Evolutionary conservation across 495 filamentous ascomycete species (phyloP), one percentile per base, ranked within the genome.

Genomic region (Acidiella bohemica): DNA sequence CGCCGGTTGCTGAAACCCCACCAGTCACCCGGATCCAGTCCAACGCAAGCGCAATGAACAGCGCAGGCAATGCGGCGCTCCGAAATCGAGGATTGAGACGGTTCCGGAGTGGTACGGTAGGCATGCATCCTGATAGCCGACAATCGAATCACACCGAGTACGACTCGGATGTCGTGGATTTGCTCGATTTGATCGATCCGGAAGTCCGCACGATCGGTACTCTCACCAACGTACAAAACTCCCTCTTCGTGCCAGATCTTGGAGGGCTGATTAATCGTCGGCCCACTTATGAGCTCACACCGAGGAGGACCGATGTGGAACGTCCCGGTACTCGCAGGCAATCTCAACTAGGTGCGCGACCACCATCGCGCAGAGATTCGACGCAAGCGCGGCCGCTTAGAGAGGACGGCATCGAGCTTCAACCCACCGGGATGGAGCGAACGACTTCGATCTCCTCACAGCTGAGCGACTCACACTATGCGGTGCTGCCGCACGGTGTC

Each of bases 271-370:
- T 85, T 13, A 85, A 85, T 47, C 70, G 81, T 18, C 65, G 70
- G 46, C 81, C 81, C 19, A 84, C 80, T 2, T 87, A 84, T 49
- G 73, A 68, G 21, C 65, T 85, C n/a, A 73, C 78, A 2, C 67
- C 67, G 14, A 59, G 59, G 0, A 61, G 62, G 3, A 42, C 21
- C 26, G 48, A 42, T n/a, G 27, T 44, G 10, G 46, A 44, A 25
- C 14, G 42, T 14, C 13, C 32, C 14, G 22, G 34, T 17, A 37
- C 32, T 20, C 13, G 33, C 8, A n/a, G n/a, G n/a, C n/a, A n/a
- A n/a, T n/a, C n/a, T n/a, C n/a, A n/a, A n/a, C 12, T 28, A 4
- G 24, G 12, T 2, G 28, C 21, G 8, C 42, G 33, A 2, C 42
- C 42, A n/a, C 19, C 26, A 9, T 30, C 5, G 17, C 18, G 8